These are phyloP conservation scores for Aspergillus chevalieri DNA, from an alignment of 2,329 filamentous ascomycete species.

Conservation along the genomic window DNA sequence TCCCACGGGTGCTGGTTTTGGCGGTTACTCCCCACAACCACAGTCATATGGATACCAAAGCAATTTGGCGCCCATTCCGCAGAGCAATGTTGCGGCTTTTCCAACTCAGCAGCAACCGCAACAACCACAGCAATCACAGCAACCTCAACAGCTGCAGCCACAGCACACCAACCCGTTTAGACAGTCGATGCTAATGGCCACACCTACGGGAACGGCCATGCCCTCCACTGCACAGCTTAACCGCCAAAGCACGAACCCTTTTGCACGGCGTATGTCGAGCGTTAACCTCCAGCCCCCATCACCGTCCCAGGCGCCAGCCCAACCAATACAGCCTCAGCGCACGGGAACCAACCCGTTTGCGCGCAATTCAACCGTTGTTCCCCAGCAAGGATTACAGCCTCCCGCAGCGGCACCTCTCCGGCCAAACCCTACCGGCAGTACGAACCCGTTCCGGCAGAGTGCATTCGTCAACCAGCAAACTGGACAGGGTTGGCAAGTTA, in stretches of 20 bases:
- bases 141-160: slow-evolving; percentile 28
- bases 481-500: slow-evolving; percentile 80
- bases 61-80: slow-evolving; percentile 41
- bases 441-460: slow-evolving; percentile 90
- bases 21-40: slow-evolving; percentile 68
- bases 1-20: slow-evolving; percentile 73
- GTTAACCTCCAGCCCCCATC: slow-evolving; percentile 24
- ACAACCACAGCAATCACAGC: slow-evolving; percentile 31
- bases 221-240: slow-evolving; percentile 39
- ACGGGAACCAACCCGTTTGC: slow-evolving; percentile 70
- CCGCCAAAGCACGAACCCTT: slow-evolving; percentile 77
- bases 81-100: slow-evolving; percentile 45
- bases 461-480: slow-evolving; percentile 85
- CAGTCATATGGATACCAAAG: slow-evolving; percentile 49
- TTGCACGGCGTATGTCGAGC: slow-evolving; percentile 58
- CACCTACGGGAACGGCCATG: slow-evolving; percentile 46
- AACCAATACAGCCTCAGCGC: slow-evolving; percentile 44
- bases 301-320: slow-evolving; percentile 25
- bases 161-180: slow-evolving; percentile 88
- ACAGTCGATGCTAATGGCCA: slow-evolving; percentile 67
- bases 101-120: slow-evolving; percentile 39
- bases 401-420: slow-evolving; percentile 47
- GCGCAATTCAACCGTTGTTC: slow-evolving; percentile 44
- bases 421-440: slow-evolving; percentile 77
- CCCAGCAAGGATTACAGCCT: slow-evolving; percentile 31